phyloP scores from a whole-genome alignment of 1,139 yeast species.

The Pichia sp. region DNA sequence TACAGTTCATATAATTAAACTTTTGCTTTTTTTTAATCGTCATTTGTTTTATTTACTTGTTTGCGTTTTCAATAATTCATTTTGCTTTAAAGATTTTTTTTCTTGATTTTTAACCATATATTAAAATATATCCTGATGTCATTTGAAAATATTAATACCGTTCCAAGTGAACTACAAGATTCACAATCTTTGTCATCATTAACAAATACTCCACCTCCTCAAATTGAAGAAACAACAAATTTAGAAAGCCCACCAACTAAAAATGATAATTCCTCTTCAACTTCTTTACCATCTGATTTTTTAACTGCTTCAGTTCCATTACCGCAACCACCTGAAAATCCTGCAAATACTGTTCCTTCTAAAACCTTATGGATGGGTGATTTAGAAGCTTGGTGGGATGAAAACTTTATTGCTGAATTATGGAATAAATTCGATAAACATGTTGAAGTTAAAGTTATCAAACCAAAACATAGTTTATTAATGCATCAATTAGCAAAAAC shows the following conservation, averaged over 20 bases:
- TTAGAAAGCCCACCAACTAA: not conserved
- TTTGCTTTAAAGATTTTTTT: not conserved
- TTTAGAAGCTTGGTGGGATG: slow-evolving; percentile 81
- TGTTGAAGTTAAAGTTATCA: slow-evolving; percentile 56
- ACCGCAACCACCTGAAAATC: slow-evolving; percentile 43
- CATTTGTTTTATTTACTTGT: too few species aligned
- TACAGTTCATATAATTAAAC: too few species aligned
- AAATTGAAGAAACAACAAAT: not conserved
- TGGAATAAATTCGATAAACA: slow-evolving; percentile 52
- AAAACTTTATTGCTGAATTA: slow-evolving; percentile 53
- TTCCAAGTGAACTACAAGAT: not conserved
- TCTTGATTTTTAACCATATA: not conserved
- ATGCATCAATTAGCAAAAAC: slow-evolving; percentile 27
- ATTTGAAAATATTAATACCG: not conserved
- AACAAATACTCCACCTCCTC: not conserved
- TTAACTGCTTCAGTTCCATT: slow-evolving; percentile 22
- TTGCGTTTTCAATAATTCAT: not conserved
- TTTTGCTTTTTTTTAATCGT: too few species aligned
- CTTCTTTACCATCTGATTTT: slow-evolving; percentile 7
- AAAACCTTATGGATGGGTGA: slow-evolving; percentile 88
- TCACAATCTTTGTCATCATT: not conserved
- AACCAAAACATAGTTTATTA: slow-evolving; percentile 34
- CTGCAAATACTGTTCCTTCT: slow-evolving; percentile 32
- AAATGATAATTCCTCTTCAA: slow-evolving; percentile 4
- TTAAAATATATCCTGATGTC: not conserved